Evolutionary conservation across 169 alveolate species (phyloP).

Genomic region (Eimeria tenella): DNA sequence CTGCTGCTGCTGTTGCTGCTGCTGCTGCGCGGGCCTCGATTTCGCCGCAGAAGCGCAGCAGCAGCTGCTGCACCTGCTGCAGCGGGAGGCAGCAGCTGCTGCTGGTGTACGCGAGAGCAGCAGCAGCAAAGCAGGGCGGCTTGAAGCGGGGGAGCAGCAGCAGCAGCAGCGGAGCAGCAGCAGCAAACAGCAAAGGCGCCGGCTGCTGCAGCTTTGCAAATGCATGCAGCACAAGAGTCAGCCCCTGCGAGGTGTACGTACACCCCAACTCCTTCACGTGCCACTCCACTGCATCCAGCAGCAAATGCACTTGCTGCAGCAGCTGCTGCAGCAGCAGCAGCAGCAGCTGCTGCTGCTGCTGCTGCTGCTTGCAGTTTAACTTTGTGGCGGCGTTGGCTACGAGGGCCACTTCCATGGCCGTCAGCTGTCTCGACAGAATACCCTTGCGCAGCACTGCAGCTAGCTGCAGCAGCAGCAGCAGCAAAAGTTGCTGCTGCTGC

Average conservation of each 20-base stretch:
- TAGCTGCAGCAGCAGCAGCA: constrained; percentile 18
- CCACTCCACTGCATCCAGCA: constrained; percentile 1
- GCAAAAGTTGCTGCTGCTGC: background rate
- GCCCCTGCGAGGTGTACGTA: constrained; percentile 31
- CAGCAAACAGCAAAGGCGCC: constrained; percentile 28
- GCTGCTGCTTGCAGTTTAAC: background rate
- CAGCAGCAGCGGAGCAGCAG: constrained; percentile 45
- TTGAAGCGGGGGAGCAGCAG: constrained; percentile 18
- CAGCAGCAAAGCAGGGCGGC: constrained; percentile 23
- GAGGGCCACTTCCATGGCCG: background rate
- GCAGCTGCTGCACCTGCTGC: constrained; percentile 21
- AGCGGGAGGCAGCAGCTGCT: constrained; percentile 35
- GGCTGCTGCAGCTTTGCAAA: constrained; percentile 9
- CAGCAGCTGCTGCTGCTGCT: background rate
- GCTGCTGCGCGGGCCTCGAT: constrained; percentile 37
- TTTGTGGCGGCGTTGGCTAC: constrained; percentile 2
- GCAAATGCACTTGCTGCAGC: background rate
- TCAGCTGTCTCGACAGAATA: constrained; percentile 9
- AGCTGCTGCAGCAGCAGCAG: background rate
- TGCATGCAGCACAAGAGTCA: constrained; percentile 29
- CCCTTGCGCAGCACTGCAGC: constrained; percentile 9
- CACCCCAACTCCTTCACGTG: background rate
- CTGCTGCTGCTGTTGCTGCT: constrained; percentile 29
- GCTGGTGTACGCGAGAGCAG: constrained; percentile 33
- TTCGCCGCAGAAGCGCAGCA: constrained; percentile 26